Percentiles rank a stretch among this genome's conserved stretches.
phyloP scores from a whole-genome alignment of 805 yeast species.

The Yarrowia alimentaria region DNA sequence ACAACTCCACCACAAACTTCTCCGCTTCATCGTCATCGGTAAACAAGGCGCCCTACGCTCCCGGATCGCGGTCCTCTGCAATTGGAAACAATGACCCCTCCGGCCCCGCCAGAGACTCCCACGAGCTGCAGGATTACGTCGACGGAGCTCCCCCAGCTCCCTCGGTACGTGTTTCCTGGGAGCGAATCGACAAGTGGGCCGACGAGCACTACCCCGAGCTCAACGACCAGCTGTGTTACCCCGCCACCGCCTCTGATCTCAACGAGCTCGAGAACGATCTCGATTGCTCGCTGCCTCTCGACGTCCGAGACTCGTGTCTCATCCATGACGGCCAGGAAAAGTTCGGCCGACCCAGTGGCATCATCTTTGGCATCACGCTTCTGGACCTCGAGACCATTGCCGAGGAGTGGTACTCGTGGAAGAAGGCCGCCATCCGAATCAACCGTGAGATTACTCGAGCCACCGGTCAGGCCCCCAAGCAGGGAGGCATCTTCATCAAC shows the following conservation, averaged over 20 bases:
- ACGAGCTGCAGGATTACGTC: slow-evolving; percentile 42
- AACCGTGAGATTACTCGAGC: slow-evolving; percentile 31
- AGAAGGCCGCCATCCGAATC: slow-evolving; percentile 44
- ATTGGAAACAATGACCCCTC: slow-evolving; percentile 35
- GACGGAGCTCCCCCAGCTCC: slow-evolving; percentile 62
- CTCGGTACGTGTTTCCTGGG: slow-evolving; percentile 79
- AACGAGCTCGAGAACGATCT: slow-evolving; percentile 81
- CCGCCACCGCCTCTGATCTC: slow-evolving; percentile 78
- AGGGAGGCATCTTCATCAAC: slow-evolving; percentile 28
- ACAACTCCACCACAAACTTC: slow-evolving; percentile 30
- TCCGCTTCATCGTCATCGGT: slow-evolving; percentile 32
- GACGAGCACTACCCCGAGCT: slow-evolving; percentile 76
- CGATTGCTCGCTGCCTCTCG: slow-evolving; percentile 68
- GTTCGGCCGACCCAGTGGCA: slow-evolving; percentile 70
- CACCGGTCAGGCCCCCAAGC: slow-evolving; percentile 23
- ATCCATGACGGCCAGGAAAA: slow-evolving; percentile 90
- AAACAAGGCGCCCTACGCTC: slow-evolving; percentile 37
- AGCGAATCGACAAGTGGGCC: slow-evolving; percentile 83
- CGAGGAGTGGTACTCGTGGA: slow-evolving; percentile 82
- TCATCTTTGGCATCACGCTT: slow-evolving; percentile 75
- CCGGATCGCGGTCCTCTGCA: slow-evolving; percentile 41
- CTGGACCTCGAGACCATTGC: slow-evolving; percentile 79
- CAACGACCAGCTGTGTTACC: slow-evolving; percentile 69
- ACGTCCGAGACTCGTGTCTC: slow-evolving; percentile 74
- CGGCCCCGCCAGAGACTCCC: slow-evolving; percentile 40